These are phyloP conservation scores for Colletotrichum filicis DNA, from an alignment of 2,329 filamentous ascomycete species.

Conservation along the genomic window DNA sequence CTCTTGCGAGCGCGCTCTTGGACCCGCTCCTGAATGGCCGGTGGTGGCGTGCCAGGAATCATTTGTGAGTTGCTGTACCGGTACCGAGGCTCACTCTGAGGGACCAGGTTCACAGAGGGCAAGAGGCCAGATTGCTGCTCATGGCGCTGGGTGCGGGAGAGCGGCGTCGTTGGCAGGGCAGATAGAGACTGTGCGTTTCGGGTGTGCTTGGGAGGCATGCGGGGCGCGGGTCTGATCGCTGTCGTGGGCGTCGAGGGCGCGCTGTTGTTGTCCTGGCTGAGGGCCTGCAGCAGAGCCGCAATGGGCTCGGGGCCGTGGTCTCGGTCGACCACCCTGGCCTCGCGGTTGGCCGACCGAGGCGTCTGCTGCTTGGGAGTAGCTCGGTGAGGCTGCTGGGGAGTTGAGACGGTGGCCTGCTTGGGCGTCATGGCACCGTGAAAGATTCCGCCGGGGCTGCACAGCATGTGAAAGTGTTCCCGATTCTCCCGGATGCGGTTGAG, in stretches of 20 bases:
- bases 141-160: constrained; percentile 57
- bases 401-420: constrained; percentile 55
- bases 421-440: constrained; percentile 73
- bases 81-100: constrained; percentile 67
- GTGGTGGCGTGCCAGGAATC: constrained; percentile 50
- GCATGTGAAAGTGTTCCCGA: constrained; percentile 83
- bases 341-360: constrained; percentile 53
- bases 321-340: constrained; percentile 52
- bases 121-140: constrained; percentile 62
- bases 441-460: constrained; percentile 79
- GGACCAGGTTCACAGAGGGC: constrained; percentile 71
- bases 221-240: constrained; percentile 56
- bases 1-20: constrained; percentile 71
- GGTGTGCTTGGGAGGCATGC: constrained; percentile 70
- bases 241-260: constrained; percentile 76
- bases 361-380: constrained; percentile 65
- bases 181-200: constrained; percentile 86
- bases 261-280: constrained; percentile 81
- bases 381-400: constrained; percentile 57
- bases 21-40: constrained; percentile 51
- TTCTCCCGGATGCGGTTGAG: constrained; percentile 90
- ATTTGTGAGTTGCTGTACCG: constrained; percentile 54
- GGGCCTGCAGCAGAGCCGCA: constrained; percentile 82
- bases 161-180: constrained; percentile 83
- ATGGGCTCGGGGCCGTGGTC: constrained; percentile 73